Conservation (phyloP, 495 filamentous ascomycete genomes). For the Penicillium egyptiacum region DNA sequence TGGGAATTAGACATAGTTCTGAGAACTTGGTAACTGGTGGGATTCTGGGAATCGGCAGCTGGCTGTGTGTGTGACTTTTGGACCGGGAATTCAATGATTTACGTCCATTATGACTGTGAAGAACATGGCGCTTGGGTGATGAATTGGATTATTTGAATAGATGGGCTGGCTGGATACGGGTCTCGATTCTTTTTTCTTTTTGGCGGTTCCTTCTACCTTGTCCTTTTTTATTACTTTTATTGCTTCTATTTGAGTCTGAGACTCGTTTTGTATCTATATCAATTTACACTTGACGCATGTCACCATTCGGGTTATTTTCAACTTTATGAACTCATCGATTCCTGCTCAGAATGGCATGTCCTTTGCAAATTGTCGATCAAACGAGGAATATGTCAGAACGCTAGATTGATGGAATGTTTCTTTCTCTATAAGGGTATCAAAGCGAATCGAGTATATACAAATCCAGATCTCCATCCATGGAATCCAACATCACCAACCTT, state of each 20-base stretch:
- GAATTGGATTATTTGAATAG: neutral
- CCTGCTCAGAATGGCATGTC: neutral
- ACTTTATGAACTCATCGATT: neutral
- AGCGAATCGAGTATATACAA: neutral
- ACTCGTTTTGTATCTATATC: slow-evolving; percentile 16
- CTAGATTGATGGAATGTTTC: neutral
- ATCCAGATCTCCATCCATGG: neutral
- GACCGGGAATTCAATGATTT: neutral
- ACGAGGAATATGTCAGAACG: neutral
- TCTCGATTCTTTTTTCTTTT: slow-evolving; percentile 6
- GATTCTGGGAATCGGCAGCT: slow-evolving; percentile 3
- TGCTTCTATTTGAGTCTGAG: slow-evolving; percentile 9
- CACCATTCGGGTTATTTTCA: neutral
- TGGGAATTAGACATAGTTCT: slow-evolving; percentile 10
- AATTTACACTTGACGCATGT: slow-evolving; percentile 3
- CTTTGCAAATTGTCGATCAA: neutral
- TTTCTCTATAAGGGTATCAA: neutral
- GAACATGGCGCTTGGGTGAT: neutral
- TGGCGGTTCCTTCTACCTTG: slow-evolving; percentile 12
- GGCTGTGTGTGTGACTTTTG: neutral
- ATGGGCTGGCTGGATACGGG: slow-evolving; percentile 1
- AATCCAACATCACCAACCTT: neutral
- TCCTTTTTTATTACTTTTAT: slow-evolving; percentile 15
- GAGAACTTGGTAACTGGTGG: neutral
- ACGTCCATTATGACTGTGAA: neutral